Conservation (phyloP, 179 eudicot species). For the Actinidia arguta region DNA sequence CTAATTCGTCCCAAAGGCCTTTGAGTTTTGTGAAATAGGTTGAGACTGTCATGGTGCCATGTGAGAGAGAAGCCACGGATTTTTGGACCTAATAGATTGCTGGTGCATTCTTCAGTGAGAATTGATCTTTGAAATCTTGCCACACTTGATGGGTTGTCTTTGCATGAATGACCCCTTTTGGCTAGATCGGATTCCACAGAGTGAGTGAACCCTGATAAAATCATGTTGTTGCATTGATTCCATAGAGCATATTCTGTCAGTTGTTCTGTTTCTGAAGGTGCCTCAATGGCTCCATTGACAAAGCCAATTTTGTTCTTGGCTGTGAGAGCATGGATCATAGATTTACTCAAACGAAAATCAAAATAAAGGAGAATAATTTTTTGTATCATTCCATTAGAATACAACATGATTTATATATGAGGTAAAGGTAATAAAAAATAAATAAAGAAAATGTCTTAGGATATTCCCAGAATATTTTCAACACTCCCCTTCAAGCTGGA, state of each 20-base stretch:
- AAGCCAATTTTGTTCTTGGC: slow-evolving; percentile 22
- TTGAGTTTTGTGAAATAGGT: slow-evolving; percentile 17
- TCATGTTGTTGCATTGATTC: slow-evolving; percentile 19
- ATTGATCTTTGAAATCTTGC: slow-evolving; percentile 23
- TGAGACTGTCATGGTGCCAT: not conserved
- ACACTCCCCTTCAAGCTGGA: too few relatives aligned
- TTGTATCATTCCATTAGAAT: too few relatives aligned
- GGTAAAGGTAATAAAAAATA: too few relatives aligned
- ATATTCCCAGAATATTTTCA: too few relatives aligned
- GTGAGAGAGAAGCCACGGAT: not conserved
- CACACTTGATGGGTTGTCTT: slow-evolving; percentile 15
- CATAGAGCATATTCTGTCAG: slow-evolving; percentile 9
- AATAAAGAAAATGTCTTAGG: too few relatives aligned
- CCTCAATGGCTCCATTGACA: slow-evolving; percentile 11
- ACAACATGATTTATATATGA: too few relatives aligned
- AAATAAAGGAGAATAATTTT: too few relatives aligned
- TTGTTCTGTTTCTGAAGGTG: not conserved
- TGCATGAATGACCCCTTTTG: slow-evolving; percentile 1
- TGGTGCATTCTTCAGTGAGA: slow-evolving; percentile 21
- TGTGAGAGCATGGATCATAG: slow-evolving; percentile 18
- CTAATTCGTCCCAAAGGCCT: slow-evolving; percentile 1
- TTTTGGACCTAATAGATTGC: slow-evolving; percentile 12
- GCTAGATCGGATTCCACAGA: not conserved
- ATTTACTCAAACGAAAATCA: too few relatives aligned
- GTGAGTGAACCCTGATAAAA: slow-evolving; percentile 7